Evolutionary conservation across 2,329 filamentous ascomycete genomes (phyloP).

Genomic region (Didymella exigua): DNA sequence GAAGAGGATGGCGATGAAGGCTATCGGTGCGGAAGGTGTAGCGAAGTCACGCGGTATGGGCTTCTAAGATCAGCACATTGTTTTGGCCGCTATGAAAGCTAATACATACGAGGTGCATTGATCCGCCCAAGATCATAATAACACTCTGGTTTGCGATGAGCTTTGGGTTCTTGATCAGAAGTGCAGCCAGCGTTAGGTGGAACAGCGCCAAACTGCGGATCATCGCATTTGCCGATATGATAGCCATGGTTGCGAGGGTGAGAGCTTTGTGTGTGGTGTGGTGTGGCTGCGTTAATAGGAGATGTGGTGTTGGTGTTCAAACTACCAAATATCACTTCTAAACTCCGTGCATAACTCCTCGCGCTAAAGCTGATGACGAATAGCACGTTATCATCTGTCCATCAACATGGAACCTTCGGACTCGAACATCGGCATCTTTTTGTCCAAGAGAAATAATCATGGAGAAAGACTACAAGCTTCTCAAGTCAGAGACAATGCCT

Average conservation of each 20-base stretch:
- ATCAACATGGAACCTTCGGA: background rate
- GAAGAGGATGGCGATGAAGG: conserved; percentile 71
- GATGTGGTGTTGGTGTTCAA: conserved; percentile 9
- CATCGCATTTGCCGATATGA: conserved; percentile 80
- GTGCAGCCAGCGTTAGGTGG: conserved; percentile 81
- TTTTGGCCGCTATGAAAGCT: background rate
- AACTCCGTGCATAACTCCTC: conserved; percentile 22
- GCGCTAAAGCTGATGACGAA: conserved; percentile 19
- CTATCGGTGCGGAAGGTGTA: conserved; percentile 69
- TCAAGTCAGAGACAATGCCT: conserved; percentile 1
- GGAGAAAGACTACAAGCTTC: conserved; percentile 14
- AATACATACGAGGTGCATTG: conserved; percentile 74
- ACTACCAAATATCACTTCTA: conserved; percentile 7
- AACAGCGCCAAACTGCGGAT: conserved; percentile 82
- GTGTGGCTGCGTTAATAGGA: background rate
- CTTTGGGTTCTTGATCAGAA: conserved; percentile 76
- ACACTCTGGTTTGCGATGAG: conserved; percentile 78
- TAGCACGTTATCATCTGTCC: conserved; percentile 2
- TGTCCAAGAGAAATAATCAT: background rate
- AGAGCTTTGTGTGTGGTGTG: background rate
- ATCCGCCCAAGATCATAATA: conserved; percentile 80
- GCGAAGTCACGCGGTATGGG: conserved; percentile 71
- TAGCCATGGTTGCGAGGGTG: conserved; percentile 65
- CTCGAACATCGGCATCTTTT: background rate
- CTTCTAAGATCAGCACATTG: conserved; percentile 47